Evolutionary conservation across 345 rosid species (phyloP).

Genomic region (Acer campestre): DNA sequence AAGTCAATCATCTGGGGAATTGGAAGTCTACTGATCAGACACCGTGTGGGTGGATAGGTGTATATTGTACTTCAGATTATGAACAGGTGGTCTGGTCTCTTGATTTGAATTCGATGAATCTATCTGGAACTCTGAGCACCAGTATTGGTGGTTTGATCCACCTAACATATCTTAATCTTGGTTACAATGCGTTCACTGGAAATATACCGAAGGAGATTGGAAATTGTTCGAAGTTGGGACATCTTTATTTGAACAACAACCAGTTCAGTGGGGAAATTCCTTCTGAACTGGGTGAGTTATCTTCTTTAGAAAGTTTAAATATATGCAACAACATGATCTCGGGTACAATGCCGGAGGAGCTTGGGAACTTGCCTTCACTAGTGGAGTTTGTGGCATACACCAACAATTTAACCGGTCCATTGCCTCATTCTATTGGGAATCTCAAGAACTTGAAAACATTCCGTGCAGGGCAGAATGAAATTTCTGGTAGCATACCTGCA

Average conservation of each 20-base stretch:
- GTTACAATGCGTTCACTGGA: conserved; percentile 56
- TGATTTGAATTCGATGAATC: conserved; percentile 70
- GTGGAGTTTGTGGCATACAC: conserved; percentile 75
- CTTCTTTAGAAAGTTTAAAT: conserved; percentile 47
- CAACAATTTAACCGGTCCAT: conserved; percentile 75
- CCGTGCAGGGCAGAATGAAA: conserved; percentile 78
- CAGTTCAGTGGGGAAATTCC: conserved; percentile 68
- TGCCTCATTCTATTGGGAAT: conserved; percentile 83
- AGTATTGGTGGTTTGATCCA: conserved; percentile 66
- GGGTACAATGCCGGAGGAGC: conserved; percentile 66
- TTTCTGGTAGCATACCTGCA: conserved; percentile 72
- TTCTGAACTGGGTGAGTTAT: conserved; percentile 48
- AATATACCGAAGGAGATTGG: conserved; percentile 75
- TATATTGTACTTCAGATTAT: conserved; percentile 55
- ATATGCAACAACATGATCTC: conserved; percentile 82
- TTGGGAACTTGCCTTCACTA: conserved; percentile 64
- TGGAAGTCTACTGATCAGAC: conserved; percentile 75
- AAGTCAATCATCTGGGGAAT: conserved; percentile 42
- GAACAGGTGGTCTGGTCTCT: conserved; percentile 61
- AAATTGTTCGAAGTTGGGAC: conserved; percentile 54
- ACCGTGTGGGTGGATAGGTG: conserved; percentile 86
- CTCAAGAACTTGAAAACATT: conserved; percentile 56
- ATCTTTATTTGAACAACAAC: conserved; percentile 67
- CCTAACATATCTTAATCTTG: conserved; percentile 63
- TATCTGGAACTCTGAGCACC: conserved; percentile 72